These are phyloP conservation scores for Aspergillus sp. DNA, from an alignment of 2,329 filamentous ascomycete species.

Conservation along the genomic window DNA sequence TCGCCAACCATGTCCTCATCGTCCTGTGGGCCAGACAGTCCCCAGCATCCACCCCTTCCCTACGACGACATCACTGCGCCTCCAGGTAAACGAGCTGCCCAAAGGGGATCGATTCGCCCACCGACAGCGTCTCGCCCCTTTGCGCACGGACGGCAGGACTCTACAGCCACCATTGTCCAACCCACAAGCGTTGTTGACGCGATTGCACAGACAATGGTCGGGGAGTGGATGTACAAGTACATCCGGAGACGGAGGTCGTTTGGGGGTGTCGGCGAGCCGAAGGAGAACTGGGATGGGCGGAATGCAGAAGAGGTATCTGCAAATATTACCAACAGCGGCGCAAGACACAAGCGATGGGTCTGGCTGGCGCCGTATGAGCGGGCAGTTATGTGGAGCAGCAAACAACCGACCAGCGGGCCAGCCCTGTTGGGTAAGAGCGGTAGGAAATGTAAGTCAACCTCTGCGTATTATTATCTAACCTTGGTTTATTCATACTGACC, in stretches of 20 bases:
- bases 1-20: slow-evolving; percentile 63
- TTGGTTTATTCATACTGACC: slow-evolving; percentile 12
- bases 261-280: slow-evolving; percentile 66
- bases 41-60: slow-evolving; percentile 71
- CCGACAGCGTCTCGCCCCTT: slow-evolving; percentile 28
- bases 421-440: slow-evolving; percentile 92
- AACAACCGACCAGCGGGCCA: slow-evolving; percentile 85
- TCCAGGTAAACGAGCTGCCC: slow-evolving; percentile 33
- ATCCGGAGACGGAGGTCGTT: slow-evolving; percentile 75
- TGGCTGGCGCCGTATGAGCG: slow-evolving; percentile 97
- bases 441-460: slow-evolving; percentile 76
- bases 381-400: slow-evolving; percentile 96
- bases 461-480: slow-evolving; percentile 1
- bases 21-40: slow-evolving; percentile 69
- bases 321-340: slow-evolving; percentile 66
- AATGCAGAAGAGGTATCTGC: slow-evolving; percentile 69
- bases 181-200: slow-evolving; percentile 86
- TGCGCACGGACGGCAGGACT: slow-evolving; percentile 48
- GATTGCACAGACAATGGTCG: slow-evolving; percentile 97
- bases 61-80: slow-evolving; percentile 67
- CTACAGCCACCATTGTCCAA: slow-evolving; percentile 62
- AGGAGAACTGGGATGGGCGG: slow-evolving; percentile 54
- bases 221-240: slow-evolving; percentile 65
- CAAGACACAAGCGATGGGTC: slow-evolving; percentile 92
- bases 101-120: slow-evolving; percentile 27